These are phyloP conservation scores for Oropetium thomaeum DNA, from an alignment of 176 grass and related monocot species.

Conservation along the genomic window DNA sequence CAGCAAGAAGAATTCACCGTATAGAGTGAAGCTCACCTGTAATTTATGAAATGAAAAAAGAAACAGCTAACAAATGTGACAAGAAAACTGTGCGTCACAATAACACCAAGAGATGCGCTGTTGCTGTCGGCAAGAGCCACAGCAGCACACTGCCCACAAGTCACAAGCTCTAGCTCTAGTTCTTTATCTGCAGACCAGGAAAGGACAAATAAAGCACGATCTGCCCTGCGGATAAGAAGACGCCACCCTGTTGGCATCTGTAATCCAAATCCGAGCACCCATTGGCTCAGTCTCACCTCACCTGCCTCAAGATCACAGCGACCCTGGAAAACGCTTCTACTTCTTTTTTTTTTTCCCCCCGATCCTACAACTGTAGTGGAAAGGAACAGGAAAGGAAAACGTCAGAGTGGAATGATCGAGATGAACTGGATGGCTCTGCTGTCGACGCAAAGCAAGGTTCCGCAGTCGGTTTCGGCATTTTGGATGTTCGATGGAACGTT, in stretches of 20 bases:
- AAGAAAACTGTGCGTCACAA: not conserved
- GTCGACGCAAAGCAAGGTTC: not conserved
- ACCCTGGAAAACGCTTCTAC: not conserved
- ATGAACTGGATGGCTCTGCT: conserved; percentile 1
- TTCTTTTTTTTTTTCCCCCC: no score
- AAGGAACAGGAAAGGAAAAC: not conserved
- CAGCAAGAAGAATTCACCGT: no score
- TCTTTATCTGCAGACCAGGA: not conserved
- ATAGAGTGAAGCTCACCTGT: not conserved
- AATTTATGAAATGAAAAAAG: not conserved
- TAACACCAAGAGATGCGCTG: not conserved
- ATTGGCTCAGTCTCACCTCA: conserved; percentile 34
- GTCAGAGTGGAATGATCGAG: conserved; percentile 11
- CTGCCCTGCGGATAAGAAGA: conserved; percentile 13
- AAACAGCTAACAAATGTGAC: not conserved
- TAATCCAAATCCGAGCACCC: conserved; percentile 25
- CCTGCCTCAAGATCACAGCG: conserved; percentile 27
- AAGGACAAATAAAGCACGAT: not conserved
- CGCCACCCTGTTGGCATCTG: not conserved
- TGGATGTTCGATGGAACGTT: conserved; percentile 4
- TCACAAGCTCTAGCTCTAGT: not conserved
- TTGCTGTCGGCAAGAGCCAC: conserved; percentile 15
- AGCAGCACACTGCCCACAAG: not conserved
- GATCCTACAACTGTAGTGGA: not conserved
- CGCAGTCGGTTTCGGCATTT: conserved; percentile 23